A percentile compares a stretch with the other conserved stretches of the same genome.
These are phyloP conservation scores for Oryza longistaminata DNA, from an alignment of 176 grass and related monocot genomes.

Conservation along the genomic window DNA sequence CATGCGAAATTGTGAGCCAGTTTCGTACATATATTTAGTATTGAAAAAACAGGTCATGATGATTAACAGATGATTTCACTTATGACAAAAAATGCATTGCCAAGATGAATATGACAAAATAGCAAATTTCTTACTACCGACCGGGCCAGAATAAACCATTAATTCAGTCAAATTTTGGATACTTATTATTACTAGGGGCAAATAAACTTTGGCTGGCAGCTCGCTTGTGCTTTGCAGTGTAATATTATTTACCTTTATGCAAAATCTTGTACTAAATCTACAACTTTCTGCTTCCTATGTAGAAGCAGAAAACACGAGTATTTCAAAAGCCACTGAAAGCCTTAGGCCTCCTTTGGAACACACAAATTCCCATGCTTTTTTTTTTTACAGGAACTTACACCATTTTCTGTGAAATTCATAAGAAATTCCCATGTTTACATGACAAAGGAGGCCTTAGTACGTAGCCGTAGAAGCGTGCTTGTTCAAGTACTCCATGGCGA, in stretches of 20 bases:
- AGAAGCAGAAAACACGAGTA: not conserved
- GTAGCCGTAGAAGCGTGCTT: not conserved
- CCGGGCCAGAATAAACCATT: too few relatives aligned
- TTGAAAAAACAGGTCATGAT: too few relatives aligned
- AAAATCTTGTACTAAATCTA: not conserved
- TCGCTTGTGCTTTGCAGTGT: not conserved
- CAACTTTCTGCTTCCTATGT: not conserved
- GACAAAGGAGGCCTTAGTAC: not conserved
- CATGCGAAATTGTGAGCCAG: not conserved
- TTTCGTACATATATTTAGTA: not conserved
- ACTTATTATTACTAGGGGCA: not conserved
- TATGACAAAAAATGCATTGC: too few relatives aligned
- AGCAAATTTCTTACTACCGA: too few relatives aligned
- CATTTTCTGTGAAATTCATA: not conserved
- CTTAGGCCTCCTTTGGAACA: not conserved
- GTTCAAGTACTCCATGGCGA: constrained; percentile 60
- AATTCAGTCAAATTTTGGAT: too few relatives aligned
- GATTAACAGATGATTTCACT: too few relatives aligned
- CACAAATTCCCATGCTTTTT: not conserved
- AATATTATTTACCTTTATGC: not conserved
- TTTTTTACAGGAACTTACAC: not conserved
- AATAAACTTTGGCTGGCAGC: not conserved
- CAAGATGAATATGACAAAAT: too few relatives aligned
- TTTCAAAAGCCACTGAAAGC: not conserved
- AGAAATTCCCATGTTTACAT: not conserved